Evolutionary conservation across 805 yeast genomes (phyloP), one percentile per base, ranked within the genome.

Genomic region (Candida sanyiensis): DNA sequence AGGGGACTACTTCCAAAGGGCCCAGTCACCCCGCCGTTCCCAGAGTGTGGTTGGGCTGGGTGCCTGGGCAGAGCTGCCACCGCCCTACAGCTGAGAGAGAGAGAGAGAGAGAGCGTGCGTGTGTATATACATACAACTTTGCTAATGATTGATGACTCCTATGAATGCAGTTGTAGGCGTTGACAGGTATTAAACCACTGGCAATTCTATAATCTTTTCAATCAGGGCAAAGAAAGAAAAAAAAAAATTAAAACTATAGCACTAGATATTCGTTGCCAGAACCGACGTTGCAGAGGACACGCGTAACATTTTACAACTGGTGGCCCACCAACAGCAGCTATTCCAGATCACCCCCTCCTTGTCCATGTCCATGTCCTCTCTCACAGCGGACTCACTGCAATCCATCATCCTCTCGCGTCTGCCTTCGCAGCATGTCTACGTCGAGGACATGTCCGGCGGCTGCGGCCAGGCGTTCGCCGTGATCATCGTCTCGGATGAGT

Each of bases 401-500:
- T 34, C 37, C 15, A 33, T 34, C 15, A 39, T 43, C 12, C 33
- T 42, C 19, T 15, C 39, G 5, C 38, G 45, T 12, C 31, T 42
- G 9, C 45, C 45, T 12, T 35, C 37, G 21, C 39, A 31, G 18
- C 39, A 80, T 44, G 86, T 80, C 9, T 82, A 80, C 51, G 88
- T 85, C 6, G 80, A 74, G 44, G 95, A 85, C 48, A 73, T 77
- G 68, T 78, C 80, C 9, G 59, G 59, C 12, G 99, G 99, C 1
- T 93, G 99, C 63, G 99, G 99, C 5, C 96, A 90, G 60, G 96
- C 97, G 3, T 90, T 89, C 61, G 96, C 94, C 27, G 96, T 88
- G 24, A 73, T 85, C 6, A 89, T 94, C 20, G 96, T 93, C 69
- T 62, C 80, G 6, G 70, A 76, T 32, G 55, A 67, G 17, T 93